Evolutionary conservation across 1,284 basidiomycete genomes (phyloP).

Genomic region (Wolfiporia cocos): DNA sequence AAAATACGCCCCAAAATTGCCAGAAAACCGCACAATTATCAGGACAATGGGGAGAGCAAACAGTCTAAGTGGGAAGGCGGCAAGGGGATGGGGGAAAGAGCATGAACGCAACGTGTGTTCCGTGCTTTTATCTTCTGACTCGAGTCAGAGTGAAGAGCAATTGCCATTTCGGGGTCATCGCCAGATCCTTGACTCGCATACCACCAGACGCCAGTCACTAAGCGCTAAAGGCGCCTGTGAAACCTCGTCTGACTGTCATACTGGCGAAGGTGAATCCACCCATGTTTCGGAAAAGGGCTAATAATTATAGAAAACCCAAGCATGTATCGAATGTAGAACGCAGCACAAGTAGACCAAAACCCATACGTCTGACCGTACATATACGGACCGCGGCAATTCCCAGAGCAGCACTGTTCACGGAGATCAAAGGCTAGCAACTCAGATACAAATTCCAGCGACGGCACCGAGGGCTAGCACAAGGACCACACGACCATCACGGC

Average conservation of each 20-base stretch:
- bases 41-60: neutral
- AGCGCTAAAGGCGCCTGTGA: too few species aligned
- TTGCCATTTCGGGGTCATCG: constrained; percentile 1
- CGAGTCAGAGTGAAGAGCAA: constrained; percentile 9
- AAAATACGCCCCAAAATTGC: neutral
- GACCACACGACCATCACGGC: neutral
- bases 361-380: too few species aligned
- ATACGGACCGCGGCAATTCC: too few species aligned
- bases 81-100: neutral
- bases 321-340: too few species aligned
- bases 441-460: neutral
- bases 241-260: too few species aligned
- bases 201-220: neutral
- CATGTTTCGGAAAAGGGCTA: too few species aligned
- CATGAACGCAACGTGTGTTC: neutral
- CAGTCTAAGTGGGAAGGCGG: neutral
- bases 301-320: too few species aligned
- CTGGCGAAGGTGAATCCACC: too few species aligned
- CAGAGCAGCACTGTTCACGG: too few species aligned
- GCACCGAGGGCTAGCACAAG: neutral
- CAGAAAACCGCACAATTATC: constrained; percentile 1
- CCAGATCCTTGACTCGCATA: constrained; percentile 8
- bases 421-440: too few species aligned
- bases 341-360: too few species aligned
- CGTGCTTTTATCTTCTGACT: constrained; percentile 6